Evolutionary conservation across 2,329 filamentous ascomycete species (phyloP).

Genomic region (Tolypocladium ophioglossoides): DNA sequence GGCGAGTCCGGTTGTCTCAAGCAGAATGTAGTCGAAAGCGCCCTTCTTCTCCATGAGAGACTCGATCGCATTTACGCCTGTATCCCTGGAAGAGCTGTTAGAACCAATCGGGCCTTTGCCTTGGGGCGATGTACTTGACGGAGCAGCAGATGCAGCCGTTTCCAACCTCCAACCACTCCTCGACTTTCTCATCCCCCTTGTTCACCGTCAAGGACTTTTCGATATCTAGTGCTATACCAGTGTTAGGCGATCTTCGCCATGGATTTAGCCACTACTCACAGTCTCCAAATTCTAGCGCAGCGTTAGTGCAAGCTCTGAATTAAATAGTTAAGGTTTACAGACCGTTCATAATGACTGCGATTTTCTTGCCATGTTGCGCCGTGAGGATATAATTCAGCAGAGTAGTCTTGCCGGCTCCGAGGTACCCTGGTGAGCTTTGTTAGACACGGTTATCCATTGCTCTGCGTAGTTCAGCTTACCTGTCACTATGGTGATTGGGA

Average conservation of each 20-base stretch:
- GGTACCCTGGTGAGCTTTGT: conserved; percentile 52
- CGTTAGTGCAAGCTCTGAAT: background rate
- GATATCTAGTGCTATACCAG: conserved; percentile 67
- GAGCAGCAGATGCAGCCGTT: conserved; percentile 98
- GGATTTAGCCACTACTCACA: conserved; percentile 41
- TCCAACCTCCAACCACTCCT: conserved; percentile 91
- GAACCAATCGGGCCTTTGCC: background rate
- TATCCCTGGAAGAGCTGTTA: conserved; percentile 47
- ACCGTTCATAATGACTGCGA: conserved; percentile 95
- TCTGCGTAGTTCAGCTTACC: conserved; percentile 31
- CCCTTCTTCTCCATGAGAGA: conserved; percentile 90
- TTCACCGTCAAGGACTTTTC: conserved; percentile 92
- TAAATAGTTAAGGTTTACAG: background rate
- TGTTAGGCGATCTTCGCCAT: conserved; percentile 3
- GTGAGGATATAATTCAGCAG: conserved; percentile 92
- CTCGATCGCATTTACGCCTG: conserved; percentile 89
- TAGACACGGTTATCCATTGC: background rate
- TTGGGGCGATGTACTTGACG: conserved; percentile 55
- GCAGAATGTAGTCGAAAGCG: conserved; percentile 91
- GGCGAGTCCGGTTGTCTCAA: conserved; percentile 91
- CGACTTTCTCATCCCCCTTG: conserved; percentile 68
- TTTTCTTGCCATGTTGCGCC: conserved; percentile 92
- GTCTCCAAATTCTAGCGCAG: conserved; percentile 62
- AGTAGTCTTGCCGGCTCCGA: conserved; percentile 93
- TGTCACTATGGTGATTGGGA: conserved; percentile 78